A percentile compares a stretch with the other conserved stretches of the same genome.
phyloP scores from a whole-genome alignment of 805 yeast species.

The Scheffersomyces spartinae region DNA sequence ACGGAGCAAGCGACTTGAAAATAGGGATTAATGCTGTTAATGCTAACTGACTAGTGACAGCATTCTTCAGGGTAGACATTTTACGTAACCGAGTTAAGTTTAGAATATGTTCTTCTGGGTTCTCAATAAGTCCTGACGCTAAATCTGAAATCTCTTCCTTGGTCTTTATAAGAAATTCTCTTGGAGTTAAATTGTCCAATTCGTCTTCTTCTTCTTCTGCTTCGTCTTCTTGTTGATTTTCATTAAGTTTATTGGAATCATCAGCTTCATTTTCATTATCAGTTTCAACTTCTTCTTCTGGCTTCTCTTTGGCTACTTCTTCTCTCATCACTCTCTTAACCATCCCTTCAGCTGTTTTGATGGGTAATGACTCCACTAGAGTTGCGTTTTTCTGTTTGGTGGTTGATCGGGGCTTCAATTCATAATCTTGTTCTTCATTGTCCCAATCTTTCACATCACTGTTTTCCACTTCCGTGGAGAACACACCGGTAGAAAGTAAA shows the following conservation, averaged over 20 bases:
- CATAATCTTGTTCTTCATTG: conserved; percentile 74
- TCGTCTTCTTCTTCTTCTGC: conserved; percentile 24
- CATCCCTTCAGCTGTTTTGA: conserved; percentile 59
- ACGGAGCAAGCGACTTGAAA: conserved; percentile 77
- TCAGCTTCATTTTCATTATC: conserved; percentile 9
- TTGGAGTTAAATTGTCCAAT: conserved; percentile 37
- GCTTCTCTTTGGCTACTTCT: conserved; percentile 11
- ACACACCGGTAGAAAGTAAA: conserved; percentile 24
- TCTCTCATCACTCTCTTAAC: conserved; percentile 53
- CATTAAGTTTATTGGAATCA: conserved; percentile 7
- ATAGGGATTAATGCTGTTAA: conserved; percentile 73
- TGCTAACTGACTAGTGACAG: conserved; percentile 58
- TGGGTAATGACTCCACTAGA: conserved; percentile 64
- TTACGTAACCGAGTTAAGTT: conserved; percentile 54
- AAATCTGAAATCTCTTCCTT: conserved; percentile 78
- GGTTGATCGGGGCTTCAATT: conserved; percentile 52
- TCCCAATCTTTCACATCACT: conserved; percentile 35
- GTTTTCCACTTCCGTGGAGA: conserved; percentile 7
- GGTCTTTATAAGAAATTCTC: conserved; percentile 43
- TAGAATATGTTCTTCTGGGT: conserved; percentile 76
- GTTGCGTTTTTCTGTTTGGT: conserved; percentile 28
- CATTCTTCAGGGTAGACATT: conserved; percentile 58
- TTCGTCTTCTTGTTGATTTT: conserved; percentile 16
- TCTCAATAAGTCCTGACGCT: conserved; percentile 70
- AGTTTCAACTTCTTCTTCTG: conserved; percentile 6